Percentiles rank a stretch among this genome's conserved stretches.
Conservation (phyloP, 768 basidiomycete species). For the Boletus vinaceobasis region DNA sequence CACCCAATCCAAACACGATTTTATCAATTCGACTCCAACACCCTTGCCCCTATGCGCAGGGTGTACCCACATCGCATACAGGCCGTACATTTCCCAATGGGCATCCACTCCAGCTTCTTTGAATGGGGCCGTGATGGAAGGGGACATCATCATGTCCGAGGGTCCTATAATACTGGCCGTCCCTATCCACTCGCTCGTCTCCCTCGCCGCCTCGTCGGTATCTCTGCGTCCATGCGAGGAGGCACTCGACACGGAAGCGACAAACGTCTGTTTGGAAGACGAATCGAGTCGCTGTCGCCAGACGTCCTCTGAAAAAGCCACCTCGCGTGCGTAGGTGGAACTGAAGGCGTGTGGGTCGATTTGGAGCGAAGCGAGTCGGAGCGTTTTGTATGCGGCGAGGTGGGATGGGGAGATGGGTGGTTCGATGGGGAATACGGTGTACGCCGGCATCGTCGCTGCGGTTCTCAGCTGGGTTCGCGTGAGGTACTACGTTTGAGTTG, state of each 20-base stretch:
- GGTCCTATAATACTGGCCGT: constrained; percentile 13
- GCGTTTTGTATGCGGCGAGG: constrained; percentile 20
- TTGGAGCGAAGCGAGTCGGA: constrained; percentile 24
- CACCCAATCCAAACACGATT: constrained; percentile 24
- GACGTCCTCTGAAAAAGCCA: constrained; percentile 16
- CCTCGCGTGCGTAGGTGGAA: constrained; percentile 24
- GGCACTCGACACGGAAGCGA: constrained; percentile 8
- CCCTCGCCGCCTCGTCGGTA: not conserved
- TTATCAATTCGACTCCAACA: constrained; percentile 14
- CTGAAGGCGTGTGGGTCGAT: constrained; percentile 19
- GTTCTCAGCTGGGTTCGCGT: too few relatives aligned
- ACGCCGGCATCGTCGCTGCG: constrained; percentile 2
- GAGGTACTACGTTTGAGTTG: too few relatives aligned
- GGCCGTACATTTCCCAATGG: constrained; percentile 19
- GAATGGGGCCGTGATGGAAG: constrained; percentile 10
- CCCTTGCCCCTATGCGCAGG: constrained; percentile 27
- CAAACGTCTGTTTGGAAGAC: constrained; percentile 9
- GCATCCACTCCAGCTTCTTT: constrained; percentile 8
- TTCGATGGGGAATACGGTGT: constrained; percentile 17
- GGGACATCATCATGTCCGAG: not conserved
- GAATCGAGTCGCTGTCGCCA: constrained; percentile 23
- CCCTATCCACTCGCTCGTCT: constrained; percentile 20
- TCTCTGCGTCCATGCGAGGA: not conserved
- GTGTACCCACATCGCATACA: constrained; percentile 28
- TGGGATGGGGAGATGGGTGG: constrained; percentile 17